phyloP scores from a whole-genome alignment of 345 rosid species.

The Lenwebbia sp. region DNA sequence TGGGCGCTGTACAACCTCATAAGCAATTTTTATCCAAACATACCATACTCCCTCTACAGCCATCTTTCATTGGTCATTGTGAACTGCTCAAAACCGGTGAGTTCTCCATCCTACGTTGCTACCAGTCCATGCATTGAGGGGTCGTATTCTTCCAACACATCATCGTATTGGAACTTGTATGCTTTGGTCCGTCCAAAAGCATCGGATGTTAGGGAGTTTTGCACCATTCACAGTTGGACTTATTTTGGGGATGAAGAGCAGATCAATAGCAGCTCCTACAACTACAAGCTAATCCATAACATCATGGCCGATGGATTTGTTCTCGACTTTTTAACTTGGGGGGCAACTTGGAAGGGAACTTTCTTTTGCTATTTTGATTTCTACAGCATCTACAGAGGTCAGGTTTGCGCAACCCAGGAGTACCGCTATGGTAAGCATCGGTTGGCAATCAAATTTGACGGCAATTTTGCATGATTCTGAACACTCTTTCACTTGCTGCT shows the following conservation, averaged over 20 bases:
- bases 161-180: background rate
- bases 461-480: too few species aligned
- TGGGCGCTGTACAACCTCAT: too few species aligned
- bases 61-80: too few species aligned
- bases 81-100: too few species aligned
- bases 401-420: fast-evolving
- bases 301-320: background rate
- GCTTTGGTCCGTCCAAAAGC: background rate
- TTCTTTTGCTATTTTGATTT: background rate
- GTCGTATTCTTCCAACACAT: background rate
- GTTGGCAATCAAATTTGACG: background rate
- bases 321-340: background rate
- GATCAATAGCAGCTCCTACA: fast-evolving
- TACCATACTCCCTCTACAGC: too few species aligned
- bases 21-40: fast-evolving
- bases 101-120: background rate
- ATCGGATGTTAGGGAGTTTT: background rate
- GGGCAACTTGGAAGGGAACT: too few species aligned
- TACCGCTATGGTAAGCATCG: fast-evolving
- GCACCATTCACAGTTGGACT: background rate
- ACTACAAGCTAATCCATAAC: background rate
- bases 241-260: background rate
- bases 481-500: too few species aligned
- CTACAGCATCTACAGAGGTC: fast-evolving
- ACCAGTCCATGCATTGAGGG: background rate